Evolutionary conservation across 768 basidiomycete species (phyloP).

Genomic region (Tephrocybe sp.): DNA sequence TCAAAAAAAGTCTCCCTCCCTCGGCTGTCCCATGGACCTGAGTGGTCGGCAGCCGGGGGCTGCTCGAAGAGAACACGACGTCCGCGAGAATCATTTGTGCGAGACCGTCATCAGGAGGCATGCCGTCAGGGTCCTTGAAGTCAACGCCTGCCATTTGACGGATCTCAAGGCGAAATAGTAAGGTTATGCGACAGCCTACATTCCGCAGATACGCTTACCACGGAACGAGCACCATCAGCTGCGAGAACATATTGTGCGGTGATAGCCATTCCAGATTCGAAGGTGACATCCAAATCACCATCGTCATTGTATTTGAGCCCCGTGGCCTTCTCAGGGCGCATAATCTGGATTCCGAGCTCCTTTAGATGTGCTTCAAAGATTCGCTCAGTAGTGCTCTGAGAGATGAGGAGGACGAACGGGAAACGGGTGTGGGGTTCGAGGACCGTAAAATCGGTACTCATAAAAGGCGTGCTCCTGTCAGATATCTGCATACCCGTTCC

Average conservation of each 20-base stretch:
- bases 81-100: conserved; percentile 47
- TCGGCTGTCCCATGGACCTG: conserved; percentile 24
- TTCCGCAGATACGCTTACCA: conserved; percentile 24
- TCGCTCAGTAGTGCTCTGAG: conserved; percentile 44
- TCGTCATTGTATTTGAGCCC: conserved; percentile 30
- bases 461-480: conserved; percentile 27
- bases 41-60: conserved; percentile 20
- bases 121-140: conserved; percentile 42
- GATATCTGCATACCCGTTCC: conserved; percentile 22
- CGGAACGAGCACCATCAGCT: conserved; percentile 49
- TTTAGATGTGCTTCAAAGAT: conserved; percentile 33
- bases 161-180: conserved; percentile 28
- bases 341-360: conserved; percentile 29
- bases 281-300: conserved; percentile 37
- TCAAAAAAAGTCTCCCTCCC: conserved; percentile 31
- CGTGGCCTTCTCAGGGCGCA: conserved; percentile 37
- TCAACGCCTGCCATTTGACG: conserved; percentile 38
- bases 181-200: background rate
- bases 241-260: conserved; percentile 46
- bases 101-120: conserved; percentile 25
- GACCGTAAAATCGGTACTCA: conserved; percentile 27
- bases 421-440: conserved; percentile 40
- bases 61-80: conserved; percentile 32
- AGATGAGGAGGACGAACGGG: conserved; percentile 39
- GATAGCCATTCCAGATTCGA: conserved; percentile 44